These are phyloP conservation scores for Zymoseptoria ardabiliae DNA, from an alignment of 2,329 filamentous ascomycete species.

Conservation along the genomic window DNA sequence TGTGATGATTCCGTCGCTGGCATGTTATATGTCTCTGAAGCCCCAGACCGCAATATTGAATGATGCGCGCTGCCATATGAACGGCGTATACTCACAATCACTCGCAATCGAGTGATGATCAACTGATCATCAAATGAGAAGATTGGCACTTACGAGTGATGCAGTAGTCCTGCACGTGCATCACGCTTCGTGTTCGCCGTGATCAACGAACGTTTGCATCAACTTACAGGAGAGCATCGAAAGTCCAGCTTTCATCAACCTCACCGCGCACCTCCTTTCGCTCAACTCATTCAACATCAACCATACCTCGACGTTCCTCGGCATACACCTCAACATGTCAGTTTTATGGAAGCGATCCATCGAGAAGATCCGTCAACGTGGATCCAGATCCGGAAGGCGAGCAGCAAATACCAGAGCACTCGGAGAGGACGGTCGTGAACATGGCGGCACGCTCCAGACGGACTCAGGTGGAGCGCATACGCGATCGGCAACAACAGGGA, in stretches of 20 bases:
- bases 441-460: background rate
- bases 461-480: background rate
- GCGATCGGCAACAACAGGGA: background rate
- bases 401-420: background rate
- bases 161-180: background rate
- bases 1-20: background rate
- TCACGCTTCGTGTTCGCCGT: background rate
- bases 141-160: background rate
- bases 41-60: background rate
- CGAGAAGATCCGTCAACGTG: background rate
- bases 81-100: background rate
- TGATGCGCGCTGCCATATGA: background rate
- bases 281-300: background rate
- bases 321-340: background rate
- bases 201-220: background rate
- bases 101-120: background rate
- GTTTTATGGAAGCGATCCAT: background rate
- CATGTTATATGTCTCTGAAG: background rate
- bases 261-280: background rate
- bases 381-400: background rate
- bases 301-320: background rate
- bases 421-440: background rate
- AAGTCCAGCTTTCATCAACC: background rate
- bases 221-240: background rate
- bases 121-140: background rate